phyloP scores from a whole-genome alignment of 805 yeast species.

The Lipomyces lipofer region DNA sequence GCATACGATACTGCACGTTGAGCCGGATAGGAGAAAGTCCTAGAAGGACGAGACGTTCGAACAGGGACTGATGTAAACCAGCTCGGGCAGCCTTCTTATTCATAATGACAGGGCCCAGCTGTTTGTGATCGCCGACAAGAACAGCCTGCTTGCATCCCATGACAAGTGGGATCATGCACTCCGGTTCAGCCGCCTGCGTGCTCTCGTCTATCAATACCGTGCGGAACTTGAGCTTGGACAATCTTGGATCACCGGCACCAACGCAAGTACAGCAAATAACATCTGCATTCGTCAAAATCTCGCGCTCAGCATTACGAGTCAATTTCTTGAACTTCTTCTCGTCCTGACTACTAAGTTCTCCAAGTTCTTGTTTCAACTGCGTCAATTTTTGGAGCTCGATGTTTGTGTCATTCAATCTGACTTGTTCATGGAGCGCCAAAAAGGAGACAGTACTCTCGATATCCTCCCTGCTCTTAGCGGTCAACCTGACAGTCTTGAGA shows the following conservation, averaged over 20 bases:
- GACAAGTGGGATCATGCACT: slow-evolving; percentile 81
- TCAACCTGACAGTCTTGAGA: slow-evolving; percentile 71
- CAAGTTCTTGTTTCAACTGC: slow-evolving; percentile 60
- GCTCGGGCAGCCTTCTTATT: slow-evolving; percentile 81
- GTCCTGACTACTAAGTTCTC: slow-evolving; percentile 65
- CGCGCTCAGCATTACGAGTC: slow-evolving; percentile 51
- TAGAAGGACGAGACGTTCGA: slow-evolving; percentile 77
- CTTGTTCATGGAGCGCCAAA: slow-evolving; percentile 57
- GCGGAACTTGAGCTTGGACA: slow-evolving; percentile 58
- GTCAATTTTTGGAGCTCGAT: slow-evolving; percentile 57
- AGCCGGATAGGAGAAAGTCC: slow-evolving; percentile 84
- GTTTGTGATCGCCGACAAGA: slow-evolving; percentile 94
- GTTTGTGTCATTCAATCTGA: slow-evolving; percentile 46
- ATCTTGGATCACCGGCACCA: slow-evolving; percentile 80
- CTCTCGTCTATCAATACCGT: slow-evolving; percentile 88
- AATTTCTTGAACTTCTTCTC: slow-evolving; percentile 47
- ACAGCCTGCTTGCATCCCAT: slow-evolving; percentile 88
- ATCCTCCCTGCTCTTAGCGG: slow-evolving; percentile 79
- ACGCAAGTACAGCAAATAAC: slow-evolving; percentile 90
- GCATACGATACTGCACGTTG: slow-evolving; percentile 94
- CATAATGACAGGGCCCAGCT: slow-evolving; percentile 86
- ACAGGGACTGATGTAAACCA: slow-evolving; percentile 81
- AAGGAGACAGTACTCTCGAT: slow-evolving; percentile 64
- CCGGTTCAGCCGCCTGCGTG: slow-evolving; percentile 94
- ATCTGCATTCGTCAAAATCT: slow-evolving; percentile 58